Evolutionary conservation across 2,329 filamentous ascomycete species (phyloP), one percentile per base, ranked within the genome.

Genomic region (Didymella segeticola): DNA sequence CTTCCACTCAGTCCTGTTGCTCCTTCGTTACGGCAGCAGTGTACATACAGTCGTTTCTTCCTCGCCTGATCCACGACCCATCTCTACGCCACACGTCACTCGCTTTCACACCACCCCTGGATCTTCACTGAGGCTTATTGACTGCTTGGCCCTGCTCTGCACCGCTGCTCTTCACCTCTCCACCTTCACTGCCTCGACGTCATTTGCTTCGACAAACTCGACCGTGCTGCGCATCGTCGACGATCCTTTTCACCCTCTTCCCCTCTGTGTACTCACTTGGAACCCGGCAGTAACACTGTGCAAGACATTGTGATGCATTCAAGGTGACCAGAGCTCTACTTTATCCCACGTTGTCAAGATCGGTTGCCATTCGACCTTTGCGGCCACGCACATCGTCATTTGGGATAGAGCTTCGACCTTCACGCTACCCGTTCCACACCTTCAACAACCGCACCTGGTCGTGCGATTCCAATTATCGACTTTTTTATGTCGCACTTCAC

Each of bases 1-100:
- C 62, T 71, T 66, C 63, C 58, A 46, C 50, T 42, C 62, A 56
- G 62, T 56, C 57, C 43, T 69, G 66, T 63, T 48, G 66, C 67
- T 70, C 70, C 64, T 63, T 71, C 69, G 66, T 64, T 71, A 66
- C 53, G 61, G 62, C 67, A 70, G 60, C 68, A 57, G 55, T 48
- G 49, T 53, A 57, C 64, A 58, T 49, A 53, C 53, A 47, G 27
- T 50, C 53, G 47, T 58, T 61, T 50, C 46, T 37, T 38, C 25
- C 52, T 48, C 48, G 48, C 46, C 52, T 43, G 47, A 50, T 43
- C 47, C 36, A 46, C 47, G 43, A 50, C 53, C 46, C 53, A 48
- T 47, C 34, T n/a, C 39, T 42, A 50, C 50, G 51, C 52, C 43
- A 47, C 53, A 51, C 53, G 53, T 50, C 53, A 56, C 41, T 42